Conservation (phyloP, 2,329 filamentous ascomycete genomes). For the Dactylellina parvicollis region DNA sequence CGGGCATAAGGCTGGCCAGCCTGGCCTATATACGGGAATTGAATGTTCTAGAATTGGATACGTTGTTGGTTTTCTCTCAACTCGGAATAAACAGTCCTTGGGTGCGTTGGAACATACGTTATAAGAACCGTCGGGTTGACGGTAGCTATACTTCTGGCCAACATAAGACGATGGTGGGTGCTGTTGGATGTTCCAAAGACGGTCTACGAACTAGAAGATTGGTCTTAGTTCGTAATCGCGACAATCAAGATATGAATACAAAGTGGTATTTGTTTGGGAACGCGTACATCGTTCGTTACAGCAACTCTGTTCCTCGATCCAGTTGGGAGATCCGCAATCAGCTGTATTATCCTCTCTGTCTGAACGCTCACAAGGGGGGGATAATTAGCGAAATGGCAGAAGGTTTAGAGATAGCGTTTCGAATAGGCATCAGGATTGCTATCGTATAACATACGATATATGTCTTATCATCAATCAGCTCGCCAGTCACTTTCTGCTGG, state of each 20-base stretch:
- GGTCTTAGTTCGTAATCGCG: background rate
- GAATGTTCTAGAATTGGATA: conserved; percentile 67
- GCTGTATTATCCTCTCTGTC: conserved; percentile 61
- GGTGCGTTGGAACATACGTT: conserved; percentile 64
- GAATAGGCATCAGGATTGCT: too few species aligned
- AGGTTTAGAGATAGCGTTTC: too few species aligned
- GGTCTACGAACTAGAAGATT: conserved; percentile 68
- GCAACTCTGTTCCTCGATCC: conserved; percentile 71
- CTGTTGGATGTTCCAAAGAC: conserved; percentile 76
- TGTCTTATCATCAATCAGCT: conserved; percentile 76
- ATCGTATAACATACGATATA: conserved; percentile 72
- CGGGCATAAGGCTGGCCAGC: conserved; percentile 75
- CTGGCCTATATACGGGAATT: conserved; percentile 72
- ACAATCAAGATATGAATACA: background rate
- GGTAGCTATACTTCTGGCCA: conserved; percentile 72
- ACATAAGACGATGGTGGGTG: conserved; percentile 76
- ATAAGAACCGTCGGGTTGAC: conserved; percentile 75
- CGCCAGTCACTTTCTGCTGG: conserved; percentile 71
- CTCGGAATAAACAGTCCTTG: background rate
- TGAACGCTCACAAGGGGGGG: conserved; percentile 8
- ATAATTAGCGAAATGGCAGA: too few species aligned
- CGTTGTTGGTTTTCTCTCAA: background rate
- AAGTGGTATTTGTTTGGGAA: background rate
- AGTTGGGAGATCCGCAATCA: conserved; percentile 73
- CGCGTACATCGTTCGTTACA: conserved; percentile 67